Evolutionary conservation across 2,329 filamentous ascomycete genomes (phyloP), one percentile per base, ranked within the genome.

Genomic region (Amauroascus verrucosus): DNA sequence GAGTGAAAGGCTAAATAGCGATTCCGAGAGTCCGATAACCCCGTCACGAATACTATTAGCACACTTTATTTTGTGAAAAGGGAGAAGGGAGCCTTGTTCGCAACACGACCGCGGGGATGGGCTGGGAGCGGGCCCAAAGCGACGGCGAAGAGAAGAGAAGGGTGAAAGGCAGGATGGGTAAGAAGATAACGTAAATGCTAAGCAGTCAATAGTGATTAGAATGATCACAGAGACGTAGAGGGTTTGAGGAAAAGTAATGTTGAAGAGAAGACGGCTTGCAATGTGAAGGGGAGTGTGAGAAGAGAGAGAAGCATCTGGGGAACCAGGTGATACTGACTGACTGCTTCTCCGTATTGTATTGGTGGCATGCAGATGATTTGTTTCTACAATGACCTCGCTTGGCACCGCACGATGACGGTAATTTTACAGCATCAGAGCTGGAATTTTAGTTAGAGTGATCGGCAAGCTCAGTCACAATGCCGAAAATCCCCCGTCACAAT

Each of bases 361-460:
- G 48, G 48, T 44, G 48, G 48, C 48, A 51, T 45, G 41, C 49
- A 26, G 49, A 38, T 52, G 40, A 46, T 44, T 52, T 52, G 49
- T 52, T 52, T 52, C 49, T 16, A 2, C 28, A 20, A 33, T 41
- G 26, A 51, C 24, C 49, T 45, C 16, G 49, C 49, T 52, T 52
- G 49, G 49, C 49, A 35, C n/a, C n/a, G n/a, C 14, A 8, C n/a
- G 16, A 30, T 35, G 40, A 52, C 40, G 41, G 41, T 52, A 45
- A 22, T 18, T 6, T 52, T 24, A 52, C 48, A 13, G 6, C 37
- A 14, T 3, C 11, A 14, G 9, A 24, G 20, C 48, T 33, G n/a
- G 22, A 6, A 33, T 28, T 22, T n/a, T 5, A 3, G 33, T 13
- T 32, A 48, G 16, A 48, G n/a, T 26, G 32, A 38, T 38, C 20